These are phyloP conservation scores for Phaseolus coccineus DNA, from an alignment of 331 rosid species.

Conservation along the genomic window DNA sequence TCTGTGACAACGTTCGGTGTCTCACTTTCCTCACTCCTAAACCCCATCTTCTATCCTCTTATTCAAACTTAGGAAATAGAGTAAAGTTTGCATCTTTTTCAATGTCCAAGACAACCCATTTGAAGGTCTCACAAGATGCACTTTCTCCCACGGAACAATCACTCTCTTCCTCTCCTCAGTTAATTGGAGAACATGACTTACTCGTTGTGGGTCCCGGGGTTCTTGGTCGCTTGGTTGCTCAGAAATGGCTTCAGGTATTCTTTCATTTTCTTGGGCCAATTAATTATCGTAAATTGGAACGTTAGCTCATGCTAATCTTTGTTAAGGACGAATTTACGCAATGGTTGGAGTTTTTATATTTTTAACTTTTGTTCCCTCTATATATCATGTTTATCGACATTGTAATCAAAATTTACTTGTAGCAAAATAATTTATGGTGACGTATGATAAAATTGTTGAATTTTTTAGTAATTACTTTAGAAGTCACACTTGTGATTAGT, in stretches of 20 bases:
- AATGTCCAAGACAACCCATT: constrained; percentile 51
- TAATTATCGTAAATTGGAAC: background rate
- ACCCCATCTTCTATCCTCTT: constrained; percentile 23
- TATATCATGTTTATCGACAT: constrained; percentile 11
- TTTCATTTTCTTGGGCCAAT: constrained; percentile 1
- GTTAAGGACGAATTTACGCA: constrained; percentile 15
- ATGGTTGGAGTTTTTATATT: background rate
- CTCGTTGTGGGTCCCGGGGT: constrained; percentile 94
- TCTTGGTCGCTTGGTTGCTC: constrained; percentile 92
- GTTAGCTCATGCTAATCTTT: background rate
- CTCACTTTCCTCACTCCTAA: constrained; percentile 28
- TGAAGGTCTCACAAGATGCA: constrained; percentile 64
- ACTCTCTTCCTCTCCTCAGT: constrained; percentile 47
- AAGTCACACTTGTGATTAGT: background rate
- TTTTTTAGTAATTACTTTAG: background rate
- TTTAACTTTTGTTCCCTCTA: background rate
- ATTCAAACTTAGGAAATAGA: constrained; percentile 38
- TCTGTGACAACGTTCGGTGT: background rate
- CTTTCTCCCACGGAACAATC: constrained; percentile 56
- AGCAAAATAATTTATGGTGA: background rate
- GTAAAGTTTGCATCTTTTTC: constrained; percentile 40
- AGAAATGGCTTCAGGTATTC: constrained; percentile 81
- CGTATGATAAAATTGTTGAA: background rate
- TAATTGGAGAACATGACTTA: constrained; percentile 61
- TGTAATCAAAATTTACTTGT: background rate